These are phyloP conservation scores for Venturia effusa DNA, from an alignment of 2,329 filamentous ascomycete genomes.

Conservation along the genomic window DNA sequence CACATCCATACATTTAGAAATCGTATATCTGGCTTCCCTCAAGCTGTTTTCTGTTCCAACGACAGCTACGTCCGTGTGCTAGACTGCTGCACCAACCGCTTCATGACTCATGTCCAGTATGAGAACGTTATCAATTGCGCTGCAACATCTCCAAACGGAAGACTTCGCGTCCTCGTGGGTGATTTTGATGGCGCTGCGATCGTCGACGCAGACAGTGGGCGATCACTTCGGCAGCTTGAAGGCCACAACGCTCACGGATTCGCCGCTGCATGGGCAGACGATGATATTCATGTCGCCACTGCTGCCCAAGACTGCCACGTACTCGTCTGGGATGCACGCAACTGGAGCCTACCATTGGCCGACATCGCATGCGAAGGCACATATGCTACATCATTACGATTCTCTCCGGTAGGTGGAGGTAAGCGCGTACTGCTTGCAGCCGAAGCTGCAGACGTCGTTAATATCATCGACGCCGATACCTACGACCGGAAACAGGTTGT, in stretches of 20 bases:
- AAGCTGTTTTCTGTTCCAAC: slow-evolving; percentile 47
- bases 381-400: slow-evolving; percentile 56
- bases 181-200: slow-evolving; percentile 57
- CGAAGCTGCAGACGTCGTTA: slow-evolving; percentile 65
- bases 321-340: slow-evolving; percentile 66
- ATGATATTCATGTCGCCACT: slow-evolving; percentile 66
- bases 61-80: slow-evolving; percentile 44
- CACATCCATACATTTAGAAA: slow-evolving; percentile 43
- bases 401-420: slow-evolving; percentile 61
- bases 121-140: slow-evolving; percentile 60
- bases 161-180: slow-evolving; percentile 62
- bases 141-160: slow-evolving; percentile 58
- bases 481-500: slow-evolving; percentile 58
- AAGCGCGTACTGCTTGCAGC: slow-evolving; percentile 57
- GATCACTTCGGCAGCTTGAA: slow-evolving; percentile 41
- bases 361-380: slow-evolving; percentile 56
- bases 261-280: slow-evolving; percentile 68
- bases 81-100: slow-evolving; percentile 46
- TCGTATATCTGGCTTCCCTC: slow-evolving; percentile 36
- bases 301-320: slow-evolving; percentile 65
- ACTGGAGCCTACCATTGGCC: slow-evolving; percentile 47
- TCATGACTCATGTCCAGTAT: slow-evolving; percentile 46
- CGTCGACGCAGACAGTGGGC: slow-evolving; percentile 56
- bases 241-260: slow-evolving; percentile 64
- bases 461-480: slow-evolving; percentile 55